These are phyloP conservation scores for Salisapilia sapeloensis DNA, from an alignment of 352 stramenopile species.

Conservation along the genomic window DNA sequence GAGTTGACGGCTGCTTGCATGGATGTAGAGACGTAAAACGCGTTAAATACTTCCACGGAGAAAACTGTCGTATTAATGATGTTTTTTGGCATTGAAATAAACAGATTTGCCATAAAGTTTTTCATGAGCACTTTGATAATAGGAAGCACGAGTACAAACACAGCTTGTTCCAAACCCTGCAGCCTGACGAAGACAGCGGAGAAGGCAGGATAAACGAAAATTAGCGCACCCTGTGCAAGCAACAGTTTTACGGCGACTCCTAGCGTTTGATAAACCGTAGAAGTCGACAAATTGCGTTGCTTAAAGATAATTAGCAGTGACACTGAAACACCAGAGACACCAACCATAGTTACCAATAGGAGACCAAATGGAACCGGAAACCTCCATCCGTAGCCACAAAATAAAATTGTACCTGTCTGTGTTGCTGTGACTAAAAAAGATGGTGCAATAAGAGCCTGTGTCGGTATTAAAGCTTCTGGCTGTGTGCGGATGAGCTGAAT, in stretches of 20 bases:
- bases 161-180: conserved; percentile 3
- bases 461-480: no score
- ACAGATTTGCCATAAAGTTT: conserved; percentile 13
- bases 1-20: conserved; percentile 2
- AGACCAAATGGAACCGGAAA: conserved; percentile 12
- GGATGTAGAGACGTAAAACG: conserved; percentile 2
- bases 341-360: conserved; percentile 5
- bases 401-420: conserved; percentile 1
- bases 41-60: conserved; percentile 3
- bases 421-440: conserved; percentile 1
- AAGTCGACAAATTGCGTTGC: conserved; percentile 4
- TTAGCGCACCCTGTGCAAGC: conserved; percentile 4
- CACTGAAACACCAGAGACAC: conserved; percentile 3
- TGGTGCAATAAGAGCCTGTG: no score
- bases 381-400: conserved; percentile 7
- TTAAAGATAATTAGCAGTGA: conserved; percentile 7
- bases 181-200: conserved; percentile 11
- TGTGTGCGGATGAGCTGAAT: no score
- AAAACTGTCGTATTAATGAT: no score
- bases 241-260: no score
- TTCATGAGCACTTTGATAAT: conserved; percentile 19
- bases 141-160: conserved; percentile 9
- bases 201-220: conserved; percentile 16
- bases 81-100: no score
- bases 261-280: conserved; percentile 1